phyloP scores from a whole-genome alignment of 179 eudicot genomes.

The Gypsophila paniculata region DNA sequence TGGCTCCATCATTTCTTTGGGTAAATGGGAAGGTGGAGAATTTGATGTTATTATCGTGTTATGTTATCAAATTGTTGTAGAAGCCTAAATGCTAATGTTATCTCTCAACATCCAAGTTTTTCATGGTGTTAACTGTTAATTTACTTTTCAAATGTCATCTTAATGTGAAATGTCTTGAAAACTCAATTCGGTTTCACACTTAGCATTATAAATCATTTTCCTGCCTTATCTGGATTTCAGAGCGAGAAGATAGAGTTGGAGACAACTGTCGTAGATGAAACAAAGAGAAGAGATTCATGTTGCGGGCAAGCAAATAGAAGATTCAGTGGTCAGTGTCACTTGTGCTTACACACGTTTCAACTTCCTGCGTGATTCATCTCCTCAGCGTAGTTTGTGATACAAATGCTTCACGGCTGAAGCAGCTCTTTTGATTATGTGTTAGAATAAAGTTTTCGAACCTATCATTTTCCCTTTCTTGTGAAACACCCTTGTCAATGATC shows the following conservation, averaged over 20 bases:
- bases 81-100: no score
- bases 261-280: slow-evolving; percentile 94
- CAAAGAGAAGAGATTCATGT: slow-evolving; percentile 87
- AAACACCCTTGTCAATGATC: no score
- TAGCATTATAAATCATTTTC: slow-evolving; percentile 2
- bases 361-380: not conserved
- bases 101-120: not conserved
- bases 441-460: not conserved
- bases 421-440: not conserved
- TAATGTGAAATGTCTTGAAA: slow-evolving; percentile 3
- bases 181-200: not conserved
- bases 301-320: slow-evolving; percentile 83
- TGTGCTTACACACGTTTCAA: slow-evolving; percentile 5
- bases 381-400: slow-evolving; percentile 3
- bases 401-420: not conserved
- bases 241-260: slow-evolving; percentile 96
- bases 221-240: slow-evolving; percentile 35
- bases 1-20: not conserved
- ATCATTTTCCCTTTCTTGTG: no score
- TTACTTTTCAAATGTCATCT: not conserved
- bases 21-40: not conserved
- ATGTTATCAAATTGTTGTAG: no score
- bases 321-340: slow-evolving; percentile 71
- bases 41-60: no score
- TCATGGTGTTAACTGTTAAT: slow-evolving; percentile 7